These are phyloP conservation scores for Saccharomyces eubayanus DNA, from an alignment of 805 yeast genomes.

Conservation along the genomic window DNA sequence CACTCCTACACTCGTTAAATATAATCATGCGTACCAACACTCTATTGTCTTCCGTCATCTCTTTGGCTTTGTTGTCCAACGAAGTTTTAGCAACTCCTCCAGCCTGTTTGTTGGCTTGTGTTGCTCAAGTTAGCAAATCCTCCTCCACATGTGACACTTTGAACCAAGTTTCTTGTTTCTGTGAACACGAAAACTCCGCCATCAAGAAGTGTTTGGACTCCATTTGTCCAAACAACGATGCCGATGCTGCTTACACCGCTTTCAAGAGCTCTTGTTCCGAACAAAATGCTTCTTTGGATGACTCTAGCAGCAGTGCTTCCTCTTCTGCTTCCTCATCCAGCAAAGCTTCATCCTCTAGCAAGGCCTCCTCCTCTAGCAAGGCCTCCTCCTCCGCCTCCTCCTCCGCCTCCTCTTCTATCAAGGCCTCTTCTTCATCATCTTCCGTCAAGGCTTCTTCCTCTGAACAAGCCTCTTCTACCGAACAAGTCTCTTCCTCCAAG, in stretches of 20 bases:
- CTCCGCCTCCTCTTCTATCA: slow-evolving; percentile 21
- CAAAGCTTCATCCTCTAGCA: slow-evolving; percentile 27
- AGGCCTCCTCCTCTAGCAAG: slow-evolving; percentile 23
- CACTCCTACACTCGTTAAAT: slow-evolving; percentile 2
- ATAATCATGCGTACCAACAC: slow-evolving; percentile 23
- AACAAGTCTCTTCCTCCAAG: slow-evolving; percentile 6
- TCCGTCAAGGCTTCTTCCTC: slow-evolving; percentile 23
- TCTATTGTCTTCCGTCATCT: slow-evolving; percentile 21
- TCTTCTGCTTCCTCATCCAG: slow-evolving; percentile 30
- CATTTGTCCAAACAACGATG: slow-evolving; percentile 59
- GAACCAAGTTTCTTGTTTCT: slow-evolving; percentile 61
- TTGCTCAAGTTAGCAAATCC: slow-evolving; percentile 52
- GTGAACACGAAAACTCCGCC: slow-evolving; percentile 45
- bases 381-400: slow-evolving; percentile 26
- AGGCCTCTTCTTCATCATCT: slow-evolving; percentile 19
- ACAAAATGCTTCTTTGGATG: slow-evolving; percentile 34
- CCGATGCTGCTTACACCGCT: slow-evolving; percentile 49
- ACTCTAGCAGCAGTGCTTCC: slow-evolving; percentile 27
- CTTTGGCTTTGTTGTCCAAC: slow-evolving; percentile 22
- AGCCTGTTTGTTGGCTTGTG: slow-evolving; percentile 88
- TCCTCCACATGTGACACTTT: slow-evolving; percentile 49
- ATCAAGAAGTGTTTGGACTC: slow-evolving; percentile 55
- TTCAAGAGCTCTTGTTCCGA: slow-evolving; percentile 48
- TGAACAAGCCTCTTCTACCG: slow-evolving; percentile 16
- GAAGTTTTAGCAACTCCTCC: slow-evolving; percentile 67